phyloP scores from a whole-genome alignment of 306 rosid species.

The Quercus rubra region DNA sequence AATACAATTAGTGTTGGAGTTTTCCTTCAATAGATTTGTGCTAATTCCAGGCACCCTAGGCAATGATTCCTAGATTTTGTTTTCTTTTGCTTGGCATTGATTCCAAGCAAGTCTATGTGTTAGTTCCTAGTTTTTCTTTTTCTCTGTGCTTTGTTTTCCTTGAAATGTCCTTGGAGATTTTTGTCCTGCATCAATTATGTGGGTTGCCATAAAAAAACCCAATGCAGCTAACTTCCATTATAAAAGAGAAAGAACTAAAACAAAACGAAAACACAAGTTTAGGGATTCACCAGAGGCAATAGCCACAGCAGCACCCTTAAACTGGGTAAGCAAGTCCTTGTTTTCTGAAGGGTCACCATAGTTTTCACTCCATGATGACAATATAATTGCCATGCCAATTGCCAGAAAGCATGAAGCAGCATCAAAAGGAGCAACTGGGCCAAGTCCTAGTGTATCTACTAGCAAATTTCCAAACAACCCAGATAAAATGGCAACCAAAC shows the following conservation, averaged over 20 bases:
- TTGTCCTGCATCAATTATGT: background rate
- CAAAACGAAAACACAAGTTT: background rate
- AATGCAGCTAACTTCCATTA: background rate
- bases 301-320: slow-evolving; percentile 86
- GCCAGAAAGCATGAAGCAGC: slow-evolving; percentile 97
- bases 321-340: slow-evolving; percentile 80
- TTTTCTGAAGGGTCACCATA: slow-evolving; percentile 78
- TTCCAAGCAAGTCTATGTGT: too few species aligned
- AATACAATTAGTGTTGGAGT: too few species aligned
- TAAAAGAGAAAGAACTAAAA: slow-evolving; percentile 11
- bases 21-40: too few species aligned
- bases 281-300: slow-evolving; percentile 81
- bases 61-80: too few species aligned
- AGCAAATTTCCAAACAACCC: slow-evolving; percentile 90
- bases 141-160: too few species aligned
- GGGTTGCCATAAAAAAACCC: background rate
- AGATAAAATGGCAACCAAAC: slow-evolving; percentile 77
- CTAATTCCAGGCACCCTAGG: too few species aligned
- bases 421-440: slow-evolving; percentile 98
- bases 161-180: too few species aligned
- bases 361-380: slow-evolving; percentile 85
- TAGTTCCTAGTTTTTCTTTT: too few species aligned
- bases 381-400: slow-evolving; percentile 80
- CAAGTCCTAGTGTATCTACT: slow-evolving; percentile 72
- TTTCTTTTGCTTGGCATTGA: too few species aligned